phyloP scores from a whole-genome alignment of 2,329 filamentous ascomycete genomes.

The Tolypocladium tropicale region DNA sequence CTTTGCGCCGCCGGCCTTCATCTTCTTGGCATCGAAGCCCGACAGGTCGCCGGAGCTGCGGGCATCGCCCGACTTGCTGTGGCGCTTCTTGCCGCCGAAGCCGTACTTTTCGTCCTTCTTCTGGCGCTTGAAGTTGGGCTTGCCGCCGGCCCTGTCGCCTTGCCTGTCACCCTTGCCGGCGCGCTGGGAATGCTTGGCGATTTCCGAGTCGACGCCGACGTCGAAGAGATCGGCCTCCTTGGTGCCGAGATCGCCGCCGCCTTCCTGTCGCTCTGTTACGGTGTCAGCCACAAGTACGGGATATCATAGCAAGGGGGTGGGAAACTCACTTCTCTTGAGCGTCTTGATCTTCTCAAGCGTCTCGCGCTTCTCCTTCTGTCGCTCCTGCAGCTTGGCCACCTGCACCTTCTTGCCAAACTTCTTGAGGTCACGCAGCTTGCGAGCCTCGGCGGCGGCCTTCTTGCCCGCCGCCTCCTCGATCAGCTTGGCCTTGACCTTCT shows the following conservation, averaged over 20 bases:
- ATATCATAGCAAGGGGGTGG: background rate
- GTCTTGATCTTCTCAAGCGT: conserved; percentile 92
- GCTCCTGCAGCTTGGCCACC: conserved; percentile 89
- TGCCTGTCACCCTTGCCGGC: conserved; percentile 24
- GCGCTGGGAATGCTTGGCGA: conserved; percentile 28
- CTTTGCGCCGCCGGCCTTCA: conserved; percentile 51
- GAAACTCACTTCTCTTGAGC: conserved; percentile 80
- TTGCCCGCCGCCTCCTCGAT: conserved; percentile 85
- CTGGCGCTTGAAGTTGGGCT: conserved; percentile 61
- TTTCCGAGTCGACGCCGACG: conserved; percentile 66
- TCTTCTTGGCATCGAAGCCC: conserved; percentile 69
- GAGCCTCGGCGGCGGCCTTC: conserved; percentile 84
- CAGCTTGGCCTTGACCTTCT: conserved; percentile 86
- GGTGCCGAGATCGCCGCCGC: conserved; percentile 47
- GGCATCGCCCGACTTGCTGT: conserved; percentile 84
- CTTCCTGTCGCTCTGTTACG: conserved; percentile 88
- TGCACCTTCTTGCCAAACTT: conserved; percentile 99
- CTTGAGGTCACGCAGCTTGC: conserved; percentile 89
- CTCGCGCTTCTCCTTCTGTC: conserved; percentile 82
- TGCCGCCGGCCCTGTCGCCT: conserved; percentile 7
- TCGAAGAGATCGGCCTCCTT: conserved; percentile 87
- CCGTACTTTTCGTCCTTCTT: conserved; percentile 96
- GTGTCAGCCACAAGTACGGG: no score
- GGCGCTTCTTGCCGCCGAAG: conserved; percentile 91
- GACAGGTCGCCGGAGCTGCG: conserved; percentile 70